Evolutionary conservation across 768 basidiomycete species (phyloP), one percentile per base, ranked within the genome.

Genomic region (Leccinum sublutescens): DNA sequence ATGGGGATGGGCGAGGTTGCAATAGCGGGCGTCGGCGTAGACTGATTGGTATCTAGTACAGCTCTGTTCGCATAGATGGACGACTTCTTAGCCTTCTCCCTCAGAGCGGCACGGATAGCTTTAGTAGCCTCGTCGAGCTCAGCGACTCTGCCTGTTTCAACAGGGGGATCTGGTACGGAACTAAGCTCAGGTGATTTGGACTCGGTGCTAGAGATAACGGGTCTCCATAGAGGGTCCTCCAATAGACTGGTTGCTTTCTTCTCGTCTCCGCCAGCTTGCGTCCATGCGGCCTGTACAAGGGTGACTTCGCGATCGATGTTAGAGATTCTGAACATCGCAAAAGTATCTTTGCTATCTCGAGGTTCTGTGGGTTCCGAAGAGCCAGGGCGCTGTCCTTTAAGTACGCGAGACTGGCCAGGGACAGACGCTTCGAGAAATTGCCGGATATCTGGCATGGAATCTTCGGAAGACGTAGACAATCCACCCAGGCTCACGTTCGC

Each of bases 71-170:
- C 86, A 64, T 92, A 92, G 52, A 93, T 93, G 71, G 85, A 80
- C n/a, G 91, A 92, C 67, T 84, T 87, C 72, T 88, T 91, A 21
- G 86, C 89, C 72, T 89, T 86, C 74, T 91, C 89, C 68, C 79
- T 86, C 58, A 78, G 79, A 34, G 87, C 85, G 19, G 80, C 82
- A 60, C 86, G 80, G 62, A 79, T 83, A 2, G 86, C 88, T 64
- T 84, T 85, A 43, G 78, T 80, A n/a, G 85, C 88, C 61, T 91
- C 87, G 40, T 90, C 88, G 25, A 90, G 70, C 68, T 89, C 89
- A 59, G 79, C 83, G 33, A 91, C 86, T 49, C 87, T 79, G 31
- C 89, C 89, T 5, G 80, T 75, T 49, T 84, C 59, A 45, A 51
- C 43, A 52, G 69, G 50, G 10, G 67, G 57, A 15, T 74, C 70